Conservation (phyloP, 768 basidiomycete species). For the Amanita inopinata region DNA sequence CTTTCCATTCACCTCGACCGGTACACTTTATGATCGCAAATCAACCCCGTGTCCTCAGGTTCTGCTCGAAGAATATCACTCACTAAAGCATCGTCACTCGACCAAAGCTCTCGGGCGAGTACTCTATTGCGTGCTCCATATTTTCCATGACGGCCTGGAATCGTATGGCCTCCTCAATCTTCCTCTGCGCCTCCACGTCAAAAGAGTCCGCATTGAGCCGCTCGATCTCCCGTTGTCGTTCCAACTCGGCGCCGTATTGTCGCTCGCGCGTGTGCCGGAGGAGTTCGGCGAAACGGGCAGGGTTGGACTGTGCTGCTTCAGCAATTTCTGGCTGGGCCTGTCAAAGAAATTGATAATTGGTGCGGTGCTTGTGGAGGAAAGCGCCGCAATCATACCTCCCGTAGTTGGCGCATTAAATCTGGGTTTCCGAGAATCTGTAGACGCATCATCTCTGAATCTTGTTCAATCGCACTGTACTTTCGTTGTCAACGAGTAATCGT, state of each 20-base stretch:
- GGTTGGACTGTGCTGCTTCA: slow-evolving; percentile 55
- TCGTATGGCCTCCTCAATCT: slow-evolving; percentile 89
- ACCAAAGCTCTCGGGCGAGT: slow-evolving; percentile 88
- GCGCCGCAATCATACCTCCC: slow-evolving; percentile 31
- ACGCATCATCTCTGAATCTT: slow-evolving; percentile 86
- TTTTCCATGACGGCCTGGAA: slow-evolving; percentile 89
- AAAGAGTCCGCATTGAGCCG: slow-evolving; percentile 81
- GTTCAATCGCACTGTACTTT: slow-evolving; percentile 47
- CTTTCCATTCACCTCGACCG: slow-evolving; percentile 84
- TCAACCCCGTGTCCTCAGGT: neutral
- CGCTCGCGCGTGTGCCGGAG: slow-evolving; percentile 52
- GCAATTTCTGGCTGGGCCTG: slow-evolving; percentile 81
- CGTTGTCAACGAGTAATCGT: too few species aligned
- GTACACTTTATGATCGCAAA: slow-evolving; percentile 43
- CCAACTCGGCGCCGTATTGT: slow-evolving; percentile 42
- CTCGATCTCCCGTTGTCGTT: slow-evolving; percentile 51
- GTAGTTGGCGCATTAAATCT: slow-evolving; percentile 62
- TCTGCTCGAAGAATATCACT: slow-evolving; percentile 20
- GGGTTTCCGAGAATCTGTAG: slow-evolving; percentile 84
- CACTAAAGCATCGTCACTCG: slow-evolving; percentile 96
- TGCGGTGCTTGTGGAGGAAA: neutral
- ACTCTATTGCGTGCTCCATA: slow-evolving; percentile 88
- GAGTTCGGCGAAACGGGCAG: slow-evolving; percentile 67
- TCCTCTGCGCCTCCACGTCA: slow-evolving; percentile 83
- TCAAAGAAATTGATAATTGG: neutral